phyloP scores from a whole-genome alignment of 495 filamentous ascomycete species.

The Xylaria acuta region DNA sequence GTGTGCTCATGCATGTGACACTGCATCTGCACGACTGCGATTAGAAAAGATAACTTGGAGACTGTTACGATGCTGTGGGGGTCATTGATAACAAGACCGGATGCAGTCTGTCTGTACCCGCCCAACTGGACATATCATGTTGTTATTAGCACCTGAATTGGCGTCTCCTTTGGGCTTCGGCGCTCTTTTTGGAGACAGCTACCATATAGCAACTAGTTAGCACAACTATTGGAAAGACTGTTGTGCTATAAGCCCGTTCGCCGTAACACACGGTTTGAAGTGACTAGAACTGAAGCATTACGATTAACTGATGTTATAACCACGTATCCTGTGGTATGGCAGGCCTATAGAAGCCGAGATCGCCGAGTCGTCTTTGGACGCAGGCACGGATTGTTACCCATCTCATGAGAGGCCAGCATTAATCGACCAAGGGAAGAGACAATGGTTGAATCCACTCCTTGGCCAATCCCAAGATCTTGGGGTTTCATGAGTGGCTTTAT shows the following conservation, averaged over 20 bases:
- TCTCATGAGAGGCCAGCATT: not conserved
- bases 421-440: not conserved
- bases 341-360: not conserved
- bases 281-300: not conserved
- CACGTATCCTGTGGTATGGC: not conserved
- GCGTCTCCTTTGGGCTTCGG: not conserved
- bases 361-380: not conserved
- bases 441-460: not conserved
- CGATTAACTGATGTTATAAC: not conserved
- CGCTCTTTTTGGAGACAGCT: not conserved
- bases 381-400: not conserved
- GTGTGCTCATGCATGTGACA: not conserved
- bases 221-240: not conserved
- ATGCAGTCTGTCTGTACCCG: not conserved
- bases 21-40: not conserved
- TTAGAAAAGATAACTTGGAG: not conserved
- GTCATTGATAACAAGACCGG: constrained; percentile 1
- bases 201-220: not conserved
- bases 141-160: not conserved
- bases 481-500: not conserved
- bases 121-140: not conserved
- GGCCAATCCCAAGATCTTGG: not conserved
- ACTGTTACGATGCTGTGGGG: not conserved
- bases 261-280: not conserved
- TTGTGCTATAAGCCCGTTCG: not conserved